Evolutionary conservation across 257 asterid genomes (phyloP).

Genomic region (Schizonepeta tenuifolia): DNA sequence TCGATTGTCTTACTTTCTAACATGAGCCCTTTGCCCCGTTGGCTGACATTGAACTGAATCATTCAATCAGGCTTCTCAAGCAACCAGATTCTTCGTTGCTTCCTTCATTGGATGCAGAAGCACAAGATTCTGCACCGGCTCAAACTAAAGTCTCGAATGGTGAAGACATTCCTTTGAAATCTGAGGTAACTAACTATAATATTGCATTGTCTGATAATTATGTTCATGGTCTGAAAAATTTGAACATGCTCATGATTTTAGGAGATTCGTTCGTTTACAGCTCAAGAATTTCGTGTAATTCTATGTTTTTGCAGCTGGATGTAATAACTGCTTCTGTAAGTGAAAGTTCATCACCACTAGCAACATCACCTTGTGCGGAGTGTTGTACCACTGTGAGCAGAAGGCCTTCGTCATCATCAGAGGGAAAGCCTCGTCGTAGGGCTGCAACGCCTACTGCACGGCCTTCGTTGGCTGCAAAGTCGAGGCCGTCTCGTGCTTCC

Average conservation of each 20-base stretch:
- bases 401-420: constrained; percentile 49
- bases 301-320: constrained; percentile 49
- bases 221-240: not conserved
- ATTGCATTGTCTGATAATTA: not conserved
- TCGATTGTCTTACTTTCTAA: constrained; percentile 1
- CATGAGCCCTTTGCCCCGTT: not conserved
- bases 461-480: constrained; percentile 45
- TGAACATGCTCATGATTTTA: not conserved
- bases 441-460: constrained; percentile 61
- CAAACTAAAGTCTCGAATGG: constrained; percentile 29
- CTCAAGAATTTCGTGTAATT: not conserved
- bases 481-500: constrained; percentile 54
- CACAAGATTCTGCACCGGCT: constrained; percentile 26
- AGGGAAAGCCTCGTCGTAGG: constrained; percentile 44
- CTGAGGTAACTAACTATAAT: constrained; percentile 43
- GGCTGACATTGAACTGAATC: constrained; percentile 2
- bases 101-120: constrained; percentile 41
- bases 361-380: constrained; percentile 25
- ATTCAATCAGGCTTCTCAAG: constrained; percentile 59
- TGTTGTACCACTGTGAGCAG: constrained; percentile 37
- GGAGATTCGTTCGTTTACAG: not conserved
- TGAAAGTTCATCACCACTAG: constrained; percentile 31
- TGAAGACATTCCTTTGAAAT: constrained; percentile 27
- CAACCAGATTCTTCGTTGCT: constrained; percentile 49
- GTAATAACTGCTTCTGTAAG: constrained; percentile 34